Percentiles rank a stretch among this genome's conserved stretches.
These are phyloP conservation scores for Lipomyces chichibuensis DNA, from an alignment of 805 yeast genomes.

Conservation along the genomic window DNA sequence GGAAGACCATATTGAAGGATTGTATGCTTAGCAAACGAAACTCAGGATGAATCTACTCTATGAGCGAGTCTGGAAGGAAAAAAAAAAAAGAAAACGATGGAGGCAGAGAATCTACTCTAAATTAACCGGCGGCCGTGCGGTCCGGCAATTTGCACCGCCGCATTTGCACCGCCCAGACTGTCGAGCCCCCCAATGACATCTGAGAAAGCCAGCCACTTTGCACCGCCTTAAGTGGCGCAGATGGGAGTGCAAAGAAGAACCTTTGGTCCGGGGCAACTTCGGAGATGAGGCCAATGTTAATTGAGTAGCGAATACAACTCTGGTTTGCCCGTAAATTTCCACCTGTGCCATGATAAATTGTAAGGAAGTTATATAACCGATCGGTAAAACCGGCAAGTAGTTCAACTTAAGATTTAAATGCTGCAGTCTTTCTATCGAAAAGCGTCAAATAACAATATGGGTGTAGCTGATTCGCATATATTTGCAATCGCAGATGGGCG, in stretches of 20 bases:
- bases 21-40: neutral
- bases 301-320: neutral
- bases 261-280: neutral
- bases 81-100: neutral
- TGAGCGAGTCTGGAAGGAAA: neutral
- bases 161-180: neutral
- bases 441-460: too few species aligned
- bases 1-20: constrained; percentile 28
- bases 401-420: too few species aligned
- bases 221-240: constrained; percentile 4
- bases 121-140: neutral
- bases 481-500: too few species aligned
- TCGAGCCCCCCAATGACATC: neutral
- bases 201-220: neutral
- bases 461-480: too few species aligned
- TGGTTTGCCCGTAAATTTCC: neutral
- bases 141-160: neutral
- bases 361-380: too few species aligned
- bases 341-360: neutral
- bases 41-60: neutral
- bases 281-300: neutral
- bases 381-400: too few species aligned
- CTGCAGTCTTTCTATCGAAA: too few species aligned
- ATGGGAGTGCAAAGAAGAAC: neutral
- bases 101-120: neutral